Evolutionary conservation across 306 rosid genomes (phyloP).

Genomic region (Cucurbita argyrosperma): DNA sequence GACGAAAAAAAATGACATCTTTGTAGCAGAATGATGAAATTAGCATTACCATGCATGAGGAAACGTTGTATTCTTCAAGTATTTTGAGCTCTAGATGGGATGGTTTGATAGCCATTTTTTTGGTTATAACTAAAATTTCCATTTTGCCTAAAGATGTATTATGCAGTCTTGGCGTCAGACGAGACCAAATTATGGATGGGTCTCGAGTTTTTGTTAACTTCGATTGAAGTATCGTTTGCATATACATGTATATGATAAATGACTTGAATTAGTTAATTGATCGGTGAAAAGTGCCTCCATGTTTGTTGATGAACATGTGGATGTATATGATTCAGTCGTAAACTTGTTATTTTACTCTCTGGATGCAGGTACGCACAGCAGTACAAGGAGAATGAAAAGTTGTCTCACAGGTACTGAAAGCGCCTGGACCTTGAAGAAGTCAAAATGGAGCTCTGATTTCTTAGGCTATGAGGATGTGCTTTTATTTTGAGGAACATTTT

Average conservation of each 20-base stretch:
- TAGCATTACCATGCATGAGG: neutral
- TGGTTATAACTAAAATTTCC: too few species aligned
- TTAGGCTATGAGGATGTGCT: neutral
- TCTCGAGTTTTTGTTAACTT: neutral
- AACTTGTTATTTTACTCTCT: neutral
- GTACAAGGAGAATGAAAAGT: constrained; percentile 33
- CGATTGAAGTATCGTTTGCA: neutral
- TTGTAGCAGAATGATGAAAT: neutral
- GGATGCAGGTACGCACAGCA: constrained; percentile 28
- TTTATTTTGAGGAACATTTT: constrained; percentile 2
- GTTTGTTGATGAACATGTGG: too few species aligned
- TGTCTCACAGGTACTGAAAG: constrained; percentile 31
- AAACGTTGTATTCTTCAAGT: neutral
- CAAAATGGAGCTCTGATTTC: constrained; percentile 1
- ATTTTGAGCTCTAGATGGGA: neutral
- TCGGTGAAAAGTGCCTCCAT: neutral
- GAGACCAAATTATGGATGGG: neutral
- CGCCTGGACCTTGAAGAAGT: neutral
- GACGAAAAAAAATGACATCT: neutral
- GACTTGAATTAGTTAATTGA: neutral
- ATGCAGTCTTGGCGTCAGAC: neutral
- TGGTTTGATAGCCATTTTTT: neutral
- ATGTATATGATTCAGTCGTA: neutral
- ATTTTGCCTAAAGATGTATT: neutral
- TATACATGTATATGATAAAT: neutral